Base-by-base conservation (phyloP, 1,284 basidiomycete genomes). In the Afroboletus lepidellus region DNA sequence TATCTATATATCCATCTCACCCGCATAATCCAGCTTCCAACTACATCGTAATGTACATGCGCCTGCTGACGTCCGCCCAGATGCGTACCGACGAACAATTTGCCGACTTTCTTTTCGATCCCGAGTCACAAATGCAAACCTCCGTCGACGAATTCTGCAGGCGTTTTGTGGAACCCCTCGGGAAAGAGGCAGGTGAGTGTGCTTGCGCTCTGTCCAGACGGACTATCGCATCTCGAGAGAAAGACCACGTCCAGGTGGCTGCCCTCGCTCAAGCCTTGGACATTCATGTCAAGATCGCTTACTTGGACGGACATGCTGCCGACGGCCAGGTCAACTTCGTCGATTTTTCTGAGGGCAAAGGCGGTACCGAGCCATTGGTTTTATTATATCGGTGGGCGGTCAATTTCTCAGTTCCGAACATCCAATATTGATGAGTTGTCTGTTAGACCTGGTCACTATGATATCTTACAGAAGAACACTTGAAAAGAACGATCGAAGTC, bases 191-290 rank as follows among this genome's bases (percentile, higher is more conserved):
- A 48, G 88, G 86, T 83, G 72, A 60, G 37, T 25, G 20, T 49
- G 12, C 23, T 30, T n/a, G 50, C 41, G 27, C 21, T 15, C n/a
- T 36, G 45, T 46, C 34, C 25, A 11, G 24, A 33, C 39, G 41
- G 46, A 36, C 30, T 45, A 38, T 29, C n/a, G 48, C 27, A 43
- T 46, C 33, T 57, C n/a, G 36, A 13, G 25, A 42, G 50, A 44
- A 61, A 83, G 93, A 95, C 60, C 86, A 95, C 60, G 84, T 90
- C 20, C 89, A 93, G 63, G 89, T 95, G 58, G 83, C 81, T 51
- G 92, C 92, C 1, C 75, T 96, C 8, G 81, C 85, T 13, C 76
- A 81, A 41, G 87, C 85, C 0, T 71, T 94, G 27, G 72, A 78
- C 36, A 71, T 90, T 45, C 85, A 87, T 51, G 71, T 94, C 44